Evolutionary conservation across 2,329 filamentous ascomycete genomes (phyloP).

Genomic region (Alternaria arbusti): DNA sequence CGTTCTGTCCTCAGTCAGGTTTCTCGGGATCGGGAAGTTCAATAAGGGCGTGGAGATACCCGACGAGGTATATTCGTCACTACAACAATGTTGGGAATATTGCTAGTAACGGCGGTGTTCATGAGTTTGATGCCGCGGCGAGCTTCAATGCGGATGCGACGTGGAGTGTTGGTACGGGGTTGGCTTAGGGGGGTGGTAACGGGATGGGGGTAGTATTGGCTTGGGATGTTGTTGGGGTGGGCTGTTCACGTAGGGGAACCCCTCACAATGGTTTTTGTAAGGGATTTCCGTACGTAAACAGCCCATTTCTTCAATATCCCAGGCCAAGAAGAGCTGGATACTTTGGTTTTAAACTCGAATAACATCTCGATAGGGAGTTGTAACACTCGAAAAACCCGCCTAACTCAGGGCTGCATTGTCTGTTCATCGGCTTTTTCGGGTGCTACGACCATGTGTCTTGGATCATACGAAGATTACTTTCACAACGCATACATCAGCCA

Average conservation of each 20-base stretch:
- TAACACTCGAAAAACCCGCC: not conserved
- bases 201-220: not conserved
- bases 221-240: not conserved
- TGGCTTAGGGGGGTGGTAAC: conserved; percentile 3
- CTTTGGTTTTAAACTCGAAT: too few relatives aligned
- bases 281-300: too few relatives aligned
- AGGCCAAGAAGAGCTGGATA: too few relatives aligned
- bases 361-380: not conserved
- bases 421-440: not conserved
- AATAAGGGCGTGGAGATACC: conserved; percentile 65
- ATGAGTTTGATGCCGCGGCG: conserved; percentile 58
- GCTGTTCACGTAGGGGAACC: not conserved
- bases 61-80: conserved; percentile 65
- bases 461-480: fast-evolving
- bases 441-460: not conserved
- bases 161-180: conserved; percentile 40
- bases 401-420: not conserved
- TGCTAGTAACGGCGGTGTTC: conserved; percentile 63
- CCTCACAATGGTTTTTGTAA: too few relatives aligned
- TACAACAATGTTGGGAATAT: conserved; percentile 56
- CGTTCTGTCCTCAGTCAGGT: conserved; percentile 64
- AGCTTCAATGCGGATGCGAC: conserved; percentile 64
- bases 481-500: too few relatives aligned
- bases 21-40: conserved; percentile 60
- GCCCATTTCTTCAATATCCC: too few relatives aligned